Evolutionary conservation across 768 basidiomycete species (phyloP).

Genomic region (Boletales sp.): DNA sequence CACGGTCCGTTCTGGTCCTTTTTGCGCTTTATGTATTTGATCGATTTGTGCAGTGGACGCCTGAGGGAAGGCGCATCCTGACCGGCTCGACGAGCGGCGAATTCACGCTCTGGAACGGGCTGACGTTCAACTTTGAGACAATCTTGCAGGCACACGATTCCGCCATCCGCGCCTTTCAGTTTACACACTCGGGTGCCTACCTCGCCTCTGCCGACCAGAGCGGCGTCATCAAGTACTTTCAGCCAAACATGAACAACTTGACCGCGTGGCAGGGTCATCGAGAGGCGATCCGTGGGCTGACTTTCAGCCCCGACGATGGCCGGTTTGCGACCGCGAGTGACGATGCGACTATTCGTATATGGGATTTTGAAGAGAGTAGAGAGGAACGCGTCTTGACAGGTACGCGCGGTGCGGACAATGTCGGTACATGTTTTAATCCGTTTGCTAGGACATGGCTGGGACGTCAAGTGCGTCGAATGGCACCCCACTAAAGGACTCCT

Average conservation of each 20-base stretch:
- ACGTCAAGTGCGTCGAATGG: slow-evolving; percentile 98
- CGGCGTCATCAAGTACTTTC: no score
- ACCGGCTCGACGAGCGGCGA: slow-evolving; percentile 97
- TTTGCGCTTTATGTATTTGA: background rate
- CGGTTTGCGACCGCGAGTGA: slow-evolving; percentile 95
- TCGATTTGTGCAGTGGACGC: slow-evolving; percentile 75
- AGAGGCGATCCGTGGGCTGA: slow-evolving; percentile 91
- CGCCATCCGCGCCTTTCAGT: slow-evolving; percentile 84
- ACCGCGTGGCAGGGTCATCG: slow-evolving; percentile 90
- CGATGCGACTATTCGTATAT: slow-evolving; percentile 91
- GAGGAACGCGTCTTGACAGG: slow-evolving; percentile 89
- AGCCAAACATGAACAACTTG: slow-evolving; percentile 96
- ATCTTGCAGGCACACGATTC: slow-evolving; percentile 99
- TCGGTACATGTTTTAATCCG: background rate
- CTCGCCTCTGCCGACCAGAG: slow-evolving; percentile 63
- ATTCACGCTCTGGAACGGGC: slow-evolving; percentile 98
- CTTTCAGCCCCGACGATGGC: slow-evolving; percentile 88
- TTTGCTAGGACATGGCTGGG: slow-evolving; percentile 91
- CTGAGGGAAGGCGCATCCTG: slow-evolving; percentile 87
- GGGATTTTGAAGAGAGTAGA: slow-evolving; percentile 89
- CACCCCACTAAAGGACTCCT: slow-evolving; percentile 95
- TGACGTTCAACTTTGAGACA: slow-evolving; percentile 99
- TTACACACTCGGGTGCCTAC: slow-evolving; percentile 91
- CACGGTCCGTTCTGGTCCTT: slow-evolving; percentile 52
- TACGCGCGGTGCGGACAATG: slow-evolving; percentile 17